Evolutionary conservation across 2,329 filamentous ascomycete genomes (phyloP).

Genomic region (Aureobasidium sp.): DNA sequence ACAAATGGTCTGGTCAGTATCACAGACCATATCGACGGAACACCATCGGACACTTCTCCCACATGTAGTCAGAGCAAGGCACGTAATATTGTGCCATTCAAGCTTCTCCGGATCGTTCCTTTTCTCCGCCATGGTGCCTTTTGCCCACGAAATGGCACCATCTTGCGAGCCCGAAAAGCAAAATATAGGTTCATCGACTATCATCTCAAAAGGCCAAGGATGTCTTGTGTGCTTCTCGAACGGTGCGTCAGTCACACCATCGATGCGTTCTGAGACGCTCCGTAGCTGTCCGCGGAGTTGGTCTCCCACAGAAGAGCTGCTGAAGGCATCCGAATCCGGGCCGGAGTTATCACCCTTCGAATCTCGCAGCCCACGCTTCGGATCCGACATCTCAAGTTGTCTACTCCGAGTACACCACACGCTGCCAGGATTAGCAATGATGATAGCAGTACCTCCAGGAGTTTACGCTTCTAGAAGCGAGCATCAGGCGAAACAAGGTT

Average conservation of each 20-base stretch:
- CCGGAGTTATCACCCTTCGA: too few species aligned
- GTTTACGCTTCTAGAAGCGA: conserved; percentile 1
- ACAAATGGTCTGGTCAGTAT: too few species aligned
- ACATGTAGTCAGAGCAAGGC: too few species aligned
- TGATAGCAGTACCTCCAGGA: too few species aligned
- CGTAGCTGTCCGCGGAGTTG: neutral
- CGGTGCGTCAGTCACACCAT: neutral
- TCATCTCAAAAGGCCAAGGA: neutral
- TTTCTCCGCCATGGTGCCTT: neutral
- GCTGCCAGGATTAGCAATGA: too few species aligned
- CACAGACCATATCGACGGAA: too few species aligned
- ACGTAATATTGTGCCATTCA: conserved; percentile 2
- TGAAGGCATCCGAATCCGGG: too few species aligned
- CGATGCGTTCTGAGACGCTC: neutral
- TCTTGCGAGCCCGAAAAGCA: conserved; percentile 6
- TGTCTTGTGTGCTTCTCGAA: neutral
- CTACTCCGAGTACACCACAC: too few species aligned
- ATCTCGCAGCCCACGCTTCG: too few species aligned
- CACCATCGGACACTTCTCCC: too few species aligned
- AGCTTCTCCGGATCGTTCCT: neutral
- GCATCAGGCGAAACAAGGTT: conserved; percentile 6
- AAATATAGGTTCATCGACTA: neutral
- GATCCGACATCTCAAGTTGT: too few species aligned
- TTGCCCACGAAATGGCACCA: neutral
- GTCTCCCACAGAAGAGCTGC: too few species aligned